Conservation (phyloP, 2,329 filamentous ascomycete genomes). For the Curvularia spicifera region DNA sequence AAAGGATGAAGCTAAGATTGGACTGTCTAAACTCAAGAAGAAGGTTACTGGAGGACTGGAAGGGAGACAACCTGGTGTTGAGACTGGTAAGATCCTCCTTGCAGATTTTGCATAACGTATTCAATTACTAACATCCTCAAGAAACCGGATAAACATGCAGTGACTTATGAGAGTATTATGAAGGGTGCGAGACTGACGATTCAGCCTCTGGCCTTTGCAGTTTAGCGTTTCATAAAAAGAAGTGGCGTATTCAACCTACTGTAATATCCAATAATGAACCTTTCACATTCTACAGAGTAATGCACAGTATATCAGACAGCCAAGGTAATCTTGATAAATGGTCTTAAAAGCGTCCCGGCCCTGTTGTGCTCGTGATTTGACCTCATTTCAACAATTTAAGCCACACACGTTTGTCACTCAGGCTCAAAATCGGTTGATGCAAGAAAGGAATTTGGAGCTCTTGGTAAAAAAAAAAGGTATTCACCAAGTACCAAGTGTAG, state of each 20-base stretch:
- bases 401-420: not conserved
- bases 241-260: not conserved
- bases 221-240: not conserved
- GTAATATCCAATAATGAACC: too few species aligned
- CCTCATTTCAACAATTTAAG: not conserved
- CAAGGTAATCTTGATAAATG: not conserved
- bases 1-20: constrained; percentile 84
- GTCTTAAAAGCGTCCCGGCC: not conserved
- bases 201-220: too few species aligned
- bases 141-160: constrained; percentile 28
- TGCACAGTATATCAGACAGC: not conserved
- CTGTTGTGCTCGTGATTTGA: too few species aligned
- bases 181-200: not conserved
- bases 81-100: constrained; percentile 62
- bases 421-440: not conserved
- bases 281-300: not conserved
- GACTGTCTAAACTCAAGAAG: constrained; percentile 75
- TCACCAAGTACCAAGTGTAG: not conserved
- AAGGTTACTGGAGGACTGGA: constrained; percentile 73
- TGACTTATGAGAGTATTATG: not conserved
- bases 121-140: constrained; percentile 22
- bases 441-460: not conserved
- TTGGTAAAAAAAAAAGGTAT: too few species aligned
- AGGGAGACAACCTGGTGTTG: constrained; percentile 85
- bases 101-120: constrained; percentile 11